Evolutionary conservation across 495 filamentous ascomycete species (phyloP), one percentile per base, ranked within the genome.

Genomic region (Xylaria castorea): DNA sequence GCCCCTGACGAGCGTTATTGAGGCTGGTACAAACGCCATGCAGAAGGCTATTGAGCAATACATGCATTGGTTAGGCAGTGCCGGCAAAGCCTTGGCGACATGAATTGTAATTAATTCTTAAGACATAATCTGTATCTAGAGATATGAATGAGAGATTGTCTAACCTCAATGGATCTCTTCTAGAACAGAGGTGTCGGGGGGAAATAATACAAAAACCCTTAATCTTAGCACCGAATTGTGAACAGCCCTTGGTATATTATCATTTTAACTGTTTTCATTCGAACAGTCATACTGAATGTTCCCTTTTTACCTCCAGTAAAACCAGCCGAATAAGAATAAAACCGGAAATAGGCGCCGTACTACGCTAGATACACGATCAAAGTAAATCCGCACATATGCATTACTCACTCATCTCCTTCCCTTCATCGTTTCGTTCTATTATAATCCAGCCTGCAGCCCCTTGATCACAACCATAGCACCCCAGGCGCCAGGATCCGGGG

Each of bases 11-110:
- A 84, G 85, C 46, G 80, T 94, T 66, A 89, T 94, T 71, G 92
- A 93, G 83, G 88, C 90, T 75, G 90, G 89, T 14, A 94, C 92
- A 32, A 80, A 86, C 73, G 87, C 84, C 55, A 94, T 95, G 89
- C 92, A 94, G 83, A 85, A 88, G 81, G 89, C 89, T 71, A 89
- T 94, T 46, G 93, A 94, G 84, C 81, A 86, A 74, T 90, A 89
- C 77, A 93, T 93, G 87, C 91, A 92, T 79, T 87, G 88, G 86
- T 79, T 94, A 75, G 89, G 90, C 6, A 90, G 88, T 64, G 84
- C 85, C 14, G 91, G 91, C 30, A 92, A 92, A 78, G 89, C 89
- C 22, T 2, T 51, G 38, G 16, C 62, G 27, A 36, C 53, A 50
- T 67, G 3, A 67, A 2, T 66, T 40, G 25, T 64, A 60, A n/a